Base-by-base conservation (phyloP, 2,329 filamentous ascomycete genomes). In the Ophiostoma pallidulum region DNA sequence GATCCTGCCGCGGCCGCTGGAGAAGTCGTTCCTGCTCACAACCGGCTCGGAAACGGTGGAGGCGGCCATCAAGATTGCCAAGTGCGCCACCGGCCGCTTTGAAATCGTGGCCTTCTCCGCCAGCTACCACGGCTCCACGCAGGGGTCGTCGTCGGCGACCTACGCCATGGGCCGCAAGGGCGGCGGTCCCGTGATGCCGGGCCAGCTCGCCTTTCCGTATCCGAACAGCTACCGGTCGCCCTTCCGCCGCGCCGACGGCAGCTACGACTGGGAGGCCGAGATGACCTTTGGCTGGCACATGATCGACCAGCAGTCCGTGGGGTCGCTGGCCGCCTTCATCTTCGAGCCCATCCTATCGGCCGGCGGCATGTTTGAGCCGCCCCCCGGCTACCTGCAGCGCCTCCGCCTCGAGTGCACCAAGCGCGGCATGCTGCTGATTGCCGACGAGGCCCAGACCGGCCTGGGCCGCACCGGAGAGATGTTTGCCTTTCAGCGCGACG, bases 221-320 rank as follows among this genome's bases (percentile, higher is more conserved):
- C 79, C 79, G 0, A 74, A 82, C 53, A 66, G 72, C 0, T 83
- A 82, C 57, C 73, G 78, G 4, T 82, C 78, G 0, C 66, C 73
- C 0, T 84, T 84, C 59, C 70, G 74, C 9, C 70, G 72, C 31
- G 19, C 71, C 0, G 77, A 83, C 52, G 78, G 78, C 1, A 70
- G 69, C 0, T 77, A 84, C 52, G 79, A 84, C 57, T 84, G 80
- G 80, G 67, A 78, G 53, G 72, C 75, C 0, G 80, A 84, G 58
- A 62, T 84, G 13, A 70, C 78, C 10, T 83, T 75, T 54, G 78
- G 75, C 16, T 83, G 75, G 67, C 64, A 66, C n/a, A 66, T 83
- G 61, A 63, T 84, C 37, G 78, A 83, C 54, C 63, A 67, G 4
- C 73, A 78, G 50, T 75, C 69, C 1, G 70, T 72, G 16, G 79